phyloP scores from a whole-genome alignment of 768 basidiomycete species.

The Coprinopsis marcescibilis region DNA sequence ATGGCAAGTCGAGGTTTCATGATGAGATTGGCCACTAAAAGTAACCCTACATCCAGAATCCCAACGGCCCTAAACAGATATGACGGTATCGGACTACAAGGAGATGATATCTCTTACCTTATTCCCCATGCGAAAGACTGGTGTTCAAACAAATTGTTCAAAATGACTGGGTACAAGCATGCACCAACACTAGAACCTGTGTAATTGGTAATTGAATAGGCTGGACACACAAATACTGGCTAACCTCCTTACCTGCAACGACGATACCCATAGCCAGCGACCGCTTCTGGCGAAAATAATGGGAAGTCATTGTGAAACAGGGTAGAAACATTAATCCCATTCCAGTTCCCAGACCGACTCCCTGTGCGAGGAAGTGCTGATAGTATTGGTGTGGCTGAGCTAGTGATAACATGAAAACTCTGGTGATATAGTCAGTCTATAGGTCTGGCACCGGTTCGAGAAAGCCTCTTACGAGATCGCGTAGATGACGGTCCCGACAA shows the following conservation, averaged over 20 bases:
- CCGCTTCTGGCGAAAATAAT: slow-evolving; percentile 44
- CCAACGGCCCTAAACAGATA: slow-evolving; percentile 31
- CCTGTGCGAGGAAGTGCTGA: slow-evolving; percentile 51
- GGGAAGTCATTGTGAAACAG: slow-evolving; percentile 44
- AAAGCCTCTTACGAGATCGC: slow-evolving; percentile 32
- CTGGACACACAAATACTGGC: not conserved
- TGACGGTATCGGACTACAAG: not conserved
- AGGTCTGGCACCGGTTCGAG: not conserved
- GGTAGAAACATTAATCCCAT: slow-evolving; percentile 53
- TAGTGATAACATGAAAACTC: slow-evolving; percentile 49
- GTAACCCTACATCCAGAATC: slow-evolving; percentile 39
- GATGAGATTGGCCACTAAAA: slow-evolving; percentile 37
- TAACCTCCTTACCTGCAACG: slow-evolving; percentile 38
- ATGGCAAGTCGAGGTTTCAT: slow-evolving; percentile 38
- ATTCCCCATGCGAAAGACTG: slow-evolving; percentile 40
- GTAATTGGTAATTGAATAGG: slow-evolving; percentile 5
- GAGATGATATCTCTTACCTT: slow-evolving; percentile 24
- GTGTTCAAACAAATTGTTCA: slow-evolving; percentile 39
- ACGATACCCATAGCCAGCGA: slow-evolving; percentile 53
- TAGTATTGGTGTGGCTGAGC: slow-evolving; percentile 42
- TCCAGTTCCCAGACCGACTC: slow-evolving; percentile 50
- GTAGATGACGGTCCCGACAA: slow-evolving; percentile 34
- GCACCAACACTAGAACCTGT: slow-evolving; percentile 44
- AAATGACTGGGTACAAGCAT: slow-evolving; percentile 45
- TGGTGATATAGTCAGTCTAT: not conserved